Conservation (phyloP, 371 early-diverging fungal species). For the Syncephalastrum contaminatum region DNA sequence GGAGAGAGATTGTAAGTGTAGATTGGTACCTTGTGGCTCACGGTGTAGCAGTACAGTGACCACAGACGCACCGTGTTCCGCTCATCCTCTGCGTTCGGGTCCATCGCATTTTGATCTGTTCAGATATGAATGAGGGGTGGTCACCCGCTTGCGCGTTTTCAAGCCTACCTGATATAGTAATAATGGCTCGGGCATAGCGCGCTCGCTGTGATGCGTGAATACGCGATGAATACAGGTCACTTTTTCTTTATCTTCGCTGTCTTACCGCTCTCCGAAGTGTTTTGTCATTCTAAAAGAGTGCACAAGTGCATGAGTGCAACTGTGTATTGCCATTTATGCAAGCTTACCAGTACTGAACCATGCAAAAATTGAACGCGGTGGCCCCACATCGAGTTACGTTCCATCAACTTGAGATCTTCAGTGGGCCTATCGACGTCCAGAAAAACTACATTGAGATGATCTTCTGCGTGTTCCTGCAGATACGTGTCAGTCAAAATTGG, state of each 20-base stretch:
- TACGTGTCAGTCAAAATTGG: conserved; percentile 1
- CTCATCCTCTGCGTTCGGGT: conserved; percentile 54
- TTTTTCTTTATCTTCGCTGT: conserved; percentile 5
- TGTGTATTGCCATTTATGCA: not conserved
- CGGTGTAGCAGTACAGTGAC: conserved; percentile 60
- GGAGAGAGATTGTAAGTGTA: conserved; percentile 71
- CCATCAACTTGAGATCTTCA: conserved; percentile 48
- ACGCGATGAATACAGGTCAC: not conserved
- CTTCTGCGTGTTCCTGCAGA: conserved; percentile 38
- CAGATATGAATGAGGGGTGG: not conserved
- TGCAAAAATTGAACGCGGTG: conserved; percentile 42
- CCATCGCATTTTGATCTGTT: conserved; percentile 43
- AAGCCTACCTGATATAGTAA: conserved; percentile 48
- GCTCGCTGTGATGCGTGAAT: conserved; percentile 24
- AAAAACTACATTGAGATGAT: conserved; percentile 57
- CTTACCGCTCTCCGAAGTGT: conserved; percentile 48
- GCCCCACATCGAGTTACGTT: conserved; percentile 44
- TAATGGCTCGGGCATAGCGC: conserved; percentile 44
- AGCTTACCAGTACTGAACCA: conserved; percentile 50
- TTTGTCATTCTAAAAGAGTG: conserved; percentile 31
- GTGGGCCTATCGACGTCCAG: conserved; percentile 52
- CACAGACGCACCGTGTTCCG: conserved; percentile 62
- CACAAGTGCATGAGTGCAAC: not conserved
- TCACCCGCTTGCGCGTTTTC: not conserved
- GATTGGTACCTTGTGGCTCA: conserved; percentile 52